Evolutionary conservation across 352 stramenopile genomes (phyloP).

Genomic region (Globisporangium splendens): DNA sequence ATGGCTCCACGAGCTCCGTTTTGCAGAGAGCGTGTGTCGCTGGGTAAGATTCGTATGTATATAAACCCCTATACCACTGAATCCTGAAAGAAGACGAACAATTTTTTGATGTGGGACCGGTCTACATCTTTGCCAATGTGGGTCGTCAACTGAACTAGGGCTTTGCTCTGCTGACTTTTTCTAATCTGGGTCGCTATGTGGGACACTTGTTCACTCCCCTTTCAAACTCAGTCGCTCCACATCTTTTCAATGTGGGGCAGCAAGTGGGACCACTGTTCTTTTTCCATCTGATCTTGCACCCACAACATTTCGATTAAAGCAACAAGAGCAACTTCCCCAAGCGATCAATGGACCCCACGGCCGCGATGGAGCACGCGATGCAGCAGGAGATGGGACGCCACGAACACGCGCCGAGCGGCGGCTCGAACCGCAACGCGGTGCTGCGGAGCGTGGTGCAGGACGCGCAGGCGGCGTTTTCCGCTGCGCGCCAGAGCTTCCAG

Average conservation of each 20-base stretch:
- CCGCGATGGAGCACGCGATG: constrained; percentile 74
- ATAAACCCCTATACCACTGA: not conserved
- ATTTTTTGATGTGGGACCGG: not conserved
- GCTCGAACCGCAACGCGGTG: constrained; percentile 44
- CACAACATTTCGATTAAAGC: no score
- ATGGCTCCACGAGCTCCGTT: not conserved
- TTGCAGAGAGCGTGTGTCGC: not conserved
- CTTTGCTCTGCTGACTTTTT: no score
- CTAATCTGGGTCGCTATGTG: no score
- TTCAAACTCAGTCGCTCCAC: no score
- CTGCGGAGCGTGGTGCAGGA: constrained; percentile 51
- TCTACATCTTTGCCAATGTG: no score
- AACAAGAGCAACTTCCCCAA: no score
- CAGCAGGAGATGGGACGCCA: constrained; percentile 61
- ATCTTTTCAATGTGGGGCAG: no score
- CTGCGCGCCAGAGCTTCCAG: constrained; percentile 51
- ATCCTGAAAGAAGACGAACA: not conserved
- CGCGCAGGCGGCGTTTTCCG: constrained; percentile 42
- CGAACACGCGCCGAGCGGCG: constrained; percentile 33
- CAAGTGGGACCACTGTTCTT: no score
- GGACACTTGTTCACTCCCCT: no score
- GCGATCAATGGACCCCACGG: not conserved
- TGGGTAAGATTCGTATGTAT: not conserved
- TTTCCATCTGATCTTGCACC: no score
- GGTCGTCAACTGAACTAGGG: no score